Evolutionary conservation across 306 rosid species (phyloP).

Genomic region (Medicago ruthenica): DNA sequence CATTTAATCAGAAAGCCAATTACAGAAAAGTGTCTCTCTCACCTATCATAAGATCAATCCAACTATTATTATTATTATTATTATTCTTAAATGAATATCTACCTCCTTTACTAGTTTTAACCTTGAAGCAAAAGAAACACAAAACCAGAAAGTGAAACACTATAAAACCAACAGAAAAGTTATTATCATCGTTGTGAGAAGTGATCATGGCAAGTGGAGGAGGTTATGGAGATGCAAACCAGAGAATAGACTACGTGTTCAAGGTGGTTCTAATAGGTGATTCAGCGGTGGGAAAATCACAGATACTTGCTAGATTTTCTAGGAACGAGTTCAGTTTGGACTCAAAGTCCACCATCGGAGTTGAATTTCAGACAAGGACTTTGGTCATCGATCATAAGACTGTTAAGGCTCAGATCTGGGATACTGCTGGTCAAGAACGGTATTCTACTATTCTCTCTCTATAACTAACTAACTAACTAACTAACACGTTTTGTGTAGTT

Average conservation of each 20-base stretch:
- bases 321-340: slow-evolving; percentile 91
- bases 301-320: slow-evolving; percentile 86
- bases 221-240: slow-evolving; percentile 78
- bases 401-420: slow-evolving; percentile 99
- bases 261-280: slow-evolving; percentile 92
- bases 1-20: slow-evolving; percentile 26
- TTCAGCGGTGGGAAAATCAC: slow-evolving; percentile 95
- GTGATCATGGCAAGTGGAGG: slow-evolving; percentile 57
- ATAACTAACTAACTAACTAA: too few species aligned
- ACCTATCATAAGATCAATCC: slow-evolving; percentile 35
- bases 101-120: slow-evolving; percentile 23
- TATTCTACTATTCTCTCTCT: slow-evolving; percentile 30
- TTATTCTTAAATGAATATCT: not conserved
- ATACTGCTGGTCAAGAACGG: slow-evolving; percentile 99
- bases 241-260: slow-evolving; percentile 94
- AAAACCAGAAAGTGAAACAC: not conserved
- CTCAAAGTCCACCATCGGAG: slow-evolving; percentile 92
- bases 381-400: slow-evolving; percentile 83
- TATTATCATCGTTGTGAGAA: not conserved
- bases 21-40: not conserved
- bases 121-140: slow-evolving; percentile 41
- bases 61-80: not conserved
- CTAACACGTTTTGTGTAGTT: not conserved
- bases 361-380: slow-evolving; percentile 92
- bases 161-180: slow-evolving; percentile 12